A percentile compares a stretch with the other conserved stretches of the same genome.
Evolutionary conservation across 192 early-diverging fungal genomes (phyloP).

Genomic region (Coemansia brasiliensis): DNA sequence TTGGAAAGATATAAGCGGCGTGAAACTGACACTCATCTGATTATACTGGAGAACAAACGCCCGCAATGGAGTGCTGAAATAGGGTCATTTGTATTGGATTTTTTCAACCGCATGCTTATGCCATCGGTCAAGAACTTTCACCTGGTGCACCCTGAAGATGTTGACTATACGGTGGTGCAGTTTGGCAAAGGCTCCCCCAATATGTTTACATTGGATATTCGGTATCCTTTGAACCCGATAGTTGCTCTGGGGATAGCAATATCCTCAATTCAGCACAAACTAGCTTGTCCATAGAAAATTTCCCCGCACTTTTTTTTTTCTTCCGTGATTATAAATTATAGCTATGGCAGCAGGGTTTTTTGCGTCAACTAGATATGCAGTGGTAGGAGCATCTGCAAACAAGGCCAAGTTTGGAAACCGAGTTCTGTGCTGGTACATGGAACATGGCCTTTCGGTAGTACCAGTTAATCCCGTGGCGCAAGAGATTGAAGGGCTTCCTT

Average conservation of each 20-base stretch:
- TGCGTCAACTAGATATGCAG: conserved; percentile 60
- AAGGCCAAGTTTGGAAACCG: conserved; percentile 81
- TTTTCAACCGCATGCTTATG: conserved; percentile 81
- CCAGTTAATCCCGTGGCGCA: conserved; percentile 20
- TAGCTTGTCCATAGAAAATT: conserved; percentile 76
- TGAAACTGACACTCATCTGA: neutral
- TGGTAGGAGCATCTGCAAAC: conserved; percentile 77
- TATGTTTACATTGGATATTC: conserved; percentile 85
- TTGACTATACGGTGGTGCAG: conserved; percentile 93
- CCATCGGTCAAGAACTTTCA: conserved; percentile 98
- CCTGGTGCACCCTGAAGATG: conserved; percentile 87
- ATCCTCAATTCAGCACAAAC: conserved; percentile 86
- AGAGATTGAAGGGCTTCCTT: conserved; percentile 20
- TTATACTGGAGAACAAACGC: conserved; percentile 83
- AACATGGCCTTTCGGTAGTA: conserved; percentile 15
- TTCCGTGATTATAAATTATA: neutral
- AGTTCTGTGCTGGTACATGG: conserved; percentile 72
- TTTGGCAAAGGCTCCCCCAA: conserved; percentile 80
- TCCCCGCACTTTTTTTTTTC: neutral
- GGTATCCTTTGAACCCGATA: conserved; percentile 86
- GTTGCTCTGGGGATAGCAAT: conserved; percentile 89
- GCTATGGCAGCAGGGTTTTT: conserved; percentile 57
- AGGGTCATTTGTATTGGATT: conserved; percentile 90
- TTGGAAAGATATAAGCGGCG: conserved; percentile 6
- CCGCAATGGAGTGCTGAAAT: conserved; percentile 94